Evolutionary conservation across 441 rosid genomes (phyloP).

Genomic region (Brassica balearica): DNA sequence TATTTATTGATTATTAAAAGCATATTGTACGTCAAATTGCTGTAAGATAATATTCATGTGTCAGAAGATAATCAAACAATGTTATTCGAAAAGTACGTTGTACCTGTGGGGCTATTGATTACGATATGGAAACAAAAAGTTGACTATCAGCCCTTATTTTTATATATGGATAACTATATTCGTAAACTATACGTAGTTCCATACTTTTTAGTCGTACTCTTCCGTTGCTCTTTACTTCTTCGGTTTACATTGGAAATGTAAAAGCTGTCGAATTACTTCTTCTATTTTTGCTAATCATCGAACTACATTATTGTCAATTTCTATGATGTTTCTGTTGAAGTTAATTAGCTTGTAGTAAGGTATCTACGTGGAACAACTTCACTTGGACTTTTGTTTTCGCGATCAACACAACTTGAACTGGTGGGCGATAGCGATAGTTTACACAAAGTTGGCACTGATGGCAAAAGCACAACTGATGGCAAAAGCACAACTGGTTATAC

Average conservation of each 20-base stretch:
- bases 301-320: background rate
- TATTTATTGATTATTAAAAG: background rate
- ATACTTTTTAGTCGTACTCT: slow-evolving; percentile 15
- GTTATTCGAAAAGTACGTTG: slow-evolving; percentile 13
- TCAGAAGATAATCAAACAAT: slow-evolving; percentile 36
- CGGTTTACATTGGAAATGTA: slow-evolving; percentile 30
- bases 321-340: too few relatives aligned
- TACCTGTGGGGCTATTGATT: slow-evolving; percentile 28
- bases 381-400: too few relatives aligned
- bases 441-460: too few relatives aligned
- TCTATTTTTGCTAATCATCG: background rate
- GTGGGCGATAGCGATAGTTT: too few relatives aligned
- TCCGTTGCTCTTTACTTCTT: background rate
- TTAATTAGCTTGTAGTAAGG: too few relatives aligned
- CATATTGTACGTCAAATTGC: slow-evolving; percentile 37
- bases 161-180: background rate
- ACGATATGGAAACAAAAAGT: slow-evolving; percentile 30
- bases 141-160: slow-evolving; percentile 21
- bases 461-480: too few relatives aligned
- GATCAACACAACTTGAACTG: too few relatives aligned
- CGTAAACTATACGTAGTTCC: slow-evolving; percentile 24
- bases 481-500: too few relatives aligned
- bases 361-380: too few relatives aligned
- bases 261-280: background rate
- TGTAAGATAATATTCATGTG: slow-evolving; percentile 30